phyloP scores from a whole-genome alignment of 2,329 filamentous ascomycete species.

The Pseudomassariella vexata region DNA sequence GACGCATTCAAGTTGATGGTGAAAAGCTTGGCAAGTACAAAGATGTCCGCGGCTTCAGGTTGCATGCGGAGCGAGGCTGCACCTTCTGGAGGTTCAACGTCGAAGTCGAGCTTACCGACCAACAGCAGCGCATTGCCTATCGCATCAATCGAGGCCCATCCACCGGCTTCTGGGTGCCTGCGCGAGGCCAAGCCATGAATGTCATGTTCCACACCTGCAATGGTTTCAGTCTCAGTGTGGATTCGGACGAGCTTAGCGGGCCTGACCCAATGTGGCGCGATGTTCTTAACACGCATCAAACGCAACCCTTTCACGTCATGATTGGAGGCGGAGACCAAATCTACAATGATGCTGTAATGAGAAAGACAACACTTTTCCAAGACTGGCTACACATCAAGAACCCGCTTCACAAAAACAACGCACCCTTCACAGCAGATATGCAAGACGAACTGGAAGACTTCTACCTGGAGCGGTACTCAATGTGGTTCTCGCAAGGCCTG shows the following conservation, averaged over 20 bases:
- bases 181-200: conserved; percentile 82
- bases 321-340: conserved; percentile 95
- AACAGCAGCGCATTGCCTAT: conserved; percentile 85
- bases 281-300: conserved; percentile 87
- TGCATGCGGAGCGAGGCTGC: conserved; percentile 79
- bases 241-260: conserved; percentile 76
- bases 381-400: conserved; percentile 83
- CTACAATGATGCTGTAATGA: conserved; percentile 83
- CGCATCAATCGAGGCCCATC: conserved; percentile 89
- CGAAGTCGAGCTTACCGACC: conserved; percentile 75
- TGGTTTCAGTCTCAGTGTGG: conserved; percentile 78
- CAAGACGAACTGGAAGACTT: conserved; percentile 84
- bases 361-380: conserved; percentile 69
- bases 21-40: conserved; percentile 77
- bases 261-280: conserved; percentile 97
- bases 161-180: conserved; percentile 91
- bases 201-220: conserved; percentile 99
- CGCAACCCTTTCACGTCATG: conserved; percentile 94
- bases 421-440: conserved; percentile 74
- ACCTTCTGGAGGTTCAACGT: conserved; percentile 98
- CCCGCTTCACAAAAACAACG: conserved; percentile 69
- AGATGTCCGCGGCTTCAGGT: conserved; percentile 73
- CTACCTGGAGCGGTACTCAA: conserved; percentile 81
- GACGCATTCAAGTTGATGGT: conserved; percentile 59
- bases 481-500: conserved; percentile 94